Evolutionary conservation across 805 yeast genomes (phyloP), one percentile per base, ranked within the genome.

Genomic region (Ogataea corticis): DNA sequence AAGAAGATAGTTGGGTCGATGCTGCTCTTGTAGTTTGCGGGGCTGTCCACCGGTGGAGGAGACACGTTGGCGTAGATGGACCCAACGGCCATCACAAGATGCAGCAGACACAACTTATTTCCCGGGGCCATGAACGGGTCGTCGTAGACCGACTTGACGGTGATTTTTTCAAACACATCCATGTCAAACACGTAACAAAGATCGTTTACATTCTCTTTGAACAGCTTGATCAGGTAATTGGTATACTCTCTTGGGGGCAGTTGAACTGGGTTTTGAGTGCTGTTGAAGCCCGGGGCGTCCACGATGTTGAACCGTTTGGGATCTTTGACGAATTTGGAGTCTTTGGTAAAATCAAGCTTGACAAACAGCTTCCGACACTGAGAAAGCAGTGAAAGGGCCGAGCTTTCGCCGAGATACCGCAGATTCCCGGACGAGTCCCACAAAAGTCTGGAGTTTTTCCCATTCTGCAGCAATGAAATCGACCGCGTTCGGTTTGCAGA

Each of bases 321-420:
- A 42, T 72, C 74, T 31, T 61, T 62, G 1, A 71, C 66, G 44
- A 72, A 70, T 11, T 58, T 57, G 1, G 71, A 64, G 18, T 49
- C 46, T 12, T 38, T 42, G 1, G 54, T 49, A 38, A 44, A 50
- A 9, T 46, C 49, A 4, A 53, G 52, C 14, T 53, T 58, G 23
- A 52, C 47, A 49, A 72, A 73, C 1, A 73, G 56, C 42, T 66
- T 68, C 10, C 76, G 55, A 3, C 70, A 62, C 48, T 73, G 77
- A 28, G 68, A 57, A 6, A 73, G 55, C 34, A 71, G 61, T 2
- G 77, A 68, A 10, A 70, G 58, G 0, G 74, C 70, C 19, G 72
- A 68, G 25, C 71, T 64, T 44, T 73, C 77, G 7, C 77, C 76
- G 40, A 72, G 49, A 44, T 69, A 71, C 18, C 73, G 51, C 14